Percentiles rank a stretch among this genome's conserved stretches.
phyloP scores from a whole-genome alignment of 2,329 filamentous ascomycete species.

The Amphichorda felina region DNA sequence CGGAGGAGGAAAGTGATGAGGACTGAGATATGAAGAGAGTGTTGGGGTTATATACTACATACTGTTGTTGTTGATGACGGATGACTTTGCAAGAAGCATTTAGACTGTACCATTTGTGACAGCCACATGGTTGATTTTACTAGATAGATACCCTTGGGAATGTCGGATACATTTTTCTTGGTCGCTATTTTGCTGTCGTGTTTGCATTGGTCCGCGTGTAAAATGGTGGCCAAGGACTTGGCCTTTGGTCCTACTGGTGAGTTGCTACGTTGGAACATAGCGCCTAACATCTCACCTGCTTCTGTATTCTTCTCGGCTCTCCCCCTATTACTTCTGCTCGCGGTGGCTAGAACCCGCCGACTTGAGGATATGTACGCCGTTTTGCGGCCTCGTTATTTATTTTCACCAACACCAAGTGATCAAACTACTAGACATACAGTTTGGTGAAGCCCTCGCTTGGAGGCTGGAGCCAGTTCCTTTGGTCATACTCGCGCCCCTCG shows the following conservation, averaged over 20 bases:
- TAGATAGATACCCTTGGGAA: slow-evolving; percentile 2
- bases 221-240: no score
- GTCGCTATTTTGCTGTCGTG: background rate
- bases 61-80: background rate
- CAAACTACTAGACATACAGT: slow-evolving; percentile 32
- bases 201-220: background rate
- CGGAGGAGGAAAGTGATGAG: slow-evolving; percentile 13
- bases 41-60: no score
- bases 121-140: slow-evolving; percentile 1
- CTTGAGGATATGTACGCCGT: no score
- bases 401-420: no score
- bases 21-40: slow-evolving; percentile 1
- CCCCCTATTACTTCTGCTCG: no score
- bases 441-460: slow-evolving; percentile 68
- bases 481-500: slow-evolving; percentile 61
- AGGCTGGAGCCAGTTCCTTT: slow-evolving; percentile 87
- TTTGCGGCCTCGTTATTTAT: no score
- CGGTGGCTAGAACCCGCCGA: no score
- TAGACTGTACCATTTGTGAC: slow-evolving; percentile 7
- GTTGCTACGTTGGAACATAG: no score
- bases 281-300: no score
- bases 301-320: no score
- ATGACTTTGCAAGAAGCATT: slow-evolving; percentile 4
- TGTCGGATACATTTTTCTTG: background rate
- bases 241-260: no score